Base-by-base conservation (phyloP, 768 basidiomycete species). In the Nevesoporus exiguus region DNA sequence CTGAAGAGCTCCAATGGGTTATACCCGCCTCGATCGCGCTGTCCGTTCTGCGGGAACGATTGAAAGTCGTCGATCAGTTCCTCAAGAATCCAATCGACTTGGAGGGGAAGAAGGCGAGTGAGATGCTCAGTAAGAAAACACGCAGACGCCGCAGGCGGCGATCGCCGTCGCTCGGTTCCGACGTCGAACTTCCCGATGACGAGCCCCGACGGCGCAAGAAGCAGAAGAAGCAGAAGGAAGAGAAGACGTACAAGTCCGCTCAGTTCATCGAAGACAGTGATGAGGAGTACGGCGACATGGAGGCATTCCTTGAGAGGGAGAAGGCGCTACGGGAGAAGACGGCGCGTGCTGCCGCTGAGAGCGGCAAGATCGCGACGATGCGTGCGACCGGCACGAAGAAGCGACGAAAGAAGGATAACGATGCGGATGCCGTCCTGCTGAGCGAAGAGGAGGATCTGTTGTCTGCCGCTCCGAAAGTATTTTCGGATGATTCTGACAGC, bases 251-350 rank as follows among this genome's bases (percentile, higher is more conserved):
- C 77, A 93, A 93, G 69, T 90, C 88, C 7, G 92, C 91, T 10
- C 87, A 91, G 68, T 90, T 95, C 67, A 93, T 96, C 67, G 85
- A 89, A 65, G 93, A 97, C 72, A 92, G 90, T 57, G 94, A 97
- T 62, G 86, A 77, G 51, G 90, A 92, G 68, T 83, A 83, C 53
- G 89, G 81, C 15, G 85, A 88, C 64, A 86, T 93, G 69, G 86
- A 88, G 47, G 82, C 77, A 6, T 97, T 97, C 78, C 82, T 93
- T 53, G 86, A 78, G 70, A 81, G 78, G 63, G 94, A 96, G 71
- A 80, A 79, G 62, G 74, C 57, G 47, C 68, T 82, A 63, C 78
- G 88, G 44, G 80, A 82, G 65, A 79, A 76, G 67, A 78, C 72
- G 33, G 70, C 77, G 4, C 74, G 73, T 24, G 74, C 73, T 31